Conservation (phyloP, 2,329 filamentous ascomycete species). For the Trichophyton mentagrophytes region DNA sequence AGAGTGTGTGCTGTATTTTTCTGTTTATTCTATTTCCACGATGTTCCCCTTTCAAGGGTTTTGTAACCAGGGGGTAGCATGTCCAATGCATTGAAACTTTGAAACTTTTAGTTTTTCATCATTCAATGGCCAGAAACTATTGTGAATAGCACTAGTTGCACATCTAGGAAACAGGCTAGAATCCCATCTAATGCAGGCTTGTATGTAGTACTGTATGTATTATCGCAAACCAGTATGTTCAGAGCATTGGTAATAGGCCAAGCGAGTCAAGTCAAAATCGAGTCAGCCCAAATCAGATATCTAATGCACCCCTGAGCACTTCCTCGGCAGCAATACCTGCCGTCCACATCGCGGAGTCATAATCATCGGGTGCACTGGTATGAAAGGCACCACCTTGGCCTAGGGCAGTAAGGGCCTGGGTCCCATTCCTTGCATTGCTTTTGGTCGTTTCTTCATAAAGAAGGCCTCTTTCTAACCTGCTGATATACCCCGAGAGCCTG, state of each 20-base stretch:
- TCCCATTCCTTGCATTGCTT: neutral
- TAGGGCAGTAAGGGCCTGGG: neutral
- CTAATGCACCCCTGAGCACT: conserved; percentile 10
- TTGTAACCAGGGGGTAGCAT: neutral
- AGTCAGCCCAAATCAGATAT: neutral
- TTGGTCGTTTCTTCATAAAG: conserved; percentile 14
- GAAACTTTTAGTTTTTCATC: neutral
- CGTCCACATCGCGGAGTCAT: conserved; percentile 14
- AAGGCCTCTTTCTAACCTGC: conserved; percentile 16
- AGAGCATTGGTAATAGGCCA: neutral
- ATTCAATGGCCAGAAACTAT: neutral
- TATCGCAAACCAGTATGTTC: neutral
- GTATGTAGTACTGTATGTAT: neutral
- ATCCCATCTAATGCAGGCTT: neutral
- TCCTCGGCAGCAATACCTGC: conserved; percentile 13
- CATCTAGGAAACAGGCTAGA: neutral
- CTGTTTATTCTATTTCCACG: too few relatives aligned
- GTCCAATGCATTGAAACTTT: neutral
- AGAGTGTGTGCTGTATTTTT: neutral
- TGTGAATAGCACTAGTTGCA: neutral
- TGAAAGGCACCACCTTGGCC: neutral
- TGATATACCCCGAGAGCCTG: conserved; percentile 16
- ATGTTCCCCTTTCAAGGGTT: too few relatives aligned
- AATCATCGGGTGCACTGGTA: conserved; percentile 8
- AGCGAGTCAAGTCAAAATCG: too few relatives aligned